Base-by-base conservation (phyloP, 495 filamentous ascomycete genomes). In the Terfezia claveryi region DNA sequence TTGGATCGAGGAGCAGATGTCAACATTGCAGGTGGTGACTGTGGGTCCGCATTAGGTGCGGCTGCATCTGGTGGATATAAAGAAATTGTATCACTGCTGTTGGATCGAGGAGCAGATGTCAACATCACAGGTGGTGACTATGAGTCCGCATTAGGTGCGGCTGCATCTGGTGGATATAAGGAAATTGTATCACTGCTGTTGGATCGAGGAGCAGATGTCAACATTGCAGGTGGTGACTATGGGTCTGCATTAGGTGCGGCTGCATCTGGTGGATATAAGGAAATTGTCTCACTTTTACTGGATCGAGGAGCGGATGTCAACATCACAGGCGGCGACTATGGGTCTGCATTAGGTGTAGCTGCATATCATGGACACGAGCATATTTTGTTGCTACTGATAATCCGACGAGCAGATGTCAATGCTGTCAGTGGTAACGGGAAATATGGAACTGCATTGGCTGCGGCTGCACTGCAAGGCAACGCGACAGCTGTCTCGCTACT, bases 291-390 rank as follows among this genome's bases (percentile, higher is more conserved):
- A 17, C 14, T 63, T 9, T 49, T 67, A 23, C 51, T 65, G 17
- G 38, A 57, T 60, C 20, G 57, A 62, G 60, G 58, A 38, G 57
- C 60, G 49, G 52, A 66, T 38, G 49, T 62, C 44, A 63, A 67
- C 50, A 44, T 51, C 10, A 54, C 52, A 27, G 59, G 56, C 6
- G 56, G 60, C 27, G 5, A 37, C 8, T 62, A 59, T 41, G 62
- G 62, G 37, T 62, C 41, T 38, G 54, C 64, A 8, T 41, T 66
- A 1, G 54, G 62, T 23, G 58, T 59, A 20, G 63, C 59, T 8
- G 36, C 58, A 16, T 23, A 41, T 10, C 9, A 54, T 20, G 20
- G 38, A 8, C 17, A 27, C 10, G 10, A 37, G 10, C 53, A 49
- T 1, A 53, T 58, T 12, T 37, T 59, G 37, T 49, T 62, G 41